phyloP scores from a whole-genome alignment of 148 eudicot genomes.

The Simmondsia chinensis region DNA sequence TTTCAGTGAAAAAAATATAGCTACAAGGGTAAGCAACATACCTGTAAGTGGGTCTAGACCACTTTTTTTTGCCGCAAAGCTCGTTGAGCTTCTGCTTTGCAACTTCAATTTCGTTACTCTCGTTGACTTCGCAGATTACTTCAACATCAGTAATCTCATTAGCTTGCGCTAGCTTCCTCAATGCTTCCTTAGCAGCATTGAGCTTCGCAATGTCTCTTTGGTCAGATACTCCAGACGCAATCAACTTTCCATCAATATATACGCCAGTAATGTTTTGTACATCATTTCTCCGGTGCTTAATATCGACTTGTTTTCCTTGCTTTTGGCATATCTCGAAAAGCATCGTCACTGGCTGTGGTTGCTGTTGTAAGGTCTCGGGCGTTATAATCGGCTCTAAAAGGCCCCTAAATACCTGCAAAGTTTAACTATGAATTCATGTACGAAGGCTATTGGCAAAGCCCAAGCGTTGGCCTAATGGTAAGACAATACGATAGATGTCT shows the following conservation, averaged over 20 bases:
- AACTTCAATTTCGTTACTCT: slow-evolving; percentile 38
- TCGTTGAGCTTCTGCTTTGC: slow-evolving; percentile 62
- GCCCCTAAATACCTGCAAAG: slow-evolving; percentile 35
- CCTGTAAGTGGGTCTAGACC: slow-evolving; percentile 65
- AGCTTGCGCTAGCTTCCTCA: slow-evolving; percentile 20
- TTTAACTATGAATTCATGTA: not conserved
- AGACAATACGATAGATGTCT: too few relatives aligned
- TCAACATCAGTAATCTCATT: not conserved
- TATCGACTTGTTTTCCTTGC: slow-evolving; percentile 48
- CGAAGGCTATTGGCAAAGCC: not conserved
- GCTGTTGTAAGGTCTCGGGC: slow-evolving; percentile 41
- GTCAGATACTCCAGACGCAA: slow-evolving; percentile 40
- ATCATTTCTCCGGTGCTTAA: slow-evolving; percentile 28
- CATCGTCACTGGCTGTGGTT: slow-evolving; percentile 71
- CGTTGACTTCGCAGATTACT: slow-evolving; percentile 14
- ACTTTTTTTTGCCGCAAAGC: slow-evolving; percentile 56
- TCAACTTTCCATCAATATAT: slow-evolving; percentile 38
- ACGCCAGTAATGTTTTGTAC: slow-evolving; percentile 42
- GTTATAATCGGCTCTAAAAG: slow-evolving; percentile 65
- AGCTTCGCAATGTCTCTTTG: slow-evolving; percentile 60
- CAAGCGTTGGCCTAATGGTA: not conserved
- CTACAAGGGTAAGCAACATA: slow-evolving; percentile 13
- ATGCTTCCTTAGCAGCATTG: slow-evolving; percentile 60
- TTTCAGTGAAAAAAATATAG: not conserved
- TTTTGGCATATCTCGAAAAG: slow-evolving; percentile 64